A percentile compares a stretch with the other conserved stretches of the same genome.
phyloP scores from a whole-genome alignment of 306 rosid species.

The Corylus americana region DNA sequence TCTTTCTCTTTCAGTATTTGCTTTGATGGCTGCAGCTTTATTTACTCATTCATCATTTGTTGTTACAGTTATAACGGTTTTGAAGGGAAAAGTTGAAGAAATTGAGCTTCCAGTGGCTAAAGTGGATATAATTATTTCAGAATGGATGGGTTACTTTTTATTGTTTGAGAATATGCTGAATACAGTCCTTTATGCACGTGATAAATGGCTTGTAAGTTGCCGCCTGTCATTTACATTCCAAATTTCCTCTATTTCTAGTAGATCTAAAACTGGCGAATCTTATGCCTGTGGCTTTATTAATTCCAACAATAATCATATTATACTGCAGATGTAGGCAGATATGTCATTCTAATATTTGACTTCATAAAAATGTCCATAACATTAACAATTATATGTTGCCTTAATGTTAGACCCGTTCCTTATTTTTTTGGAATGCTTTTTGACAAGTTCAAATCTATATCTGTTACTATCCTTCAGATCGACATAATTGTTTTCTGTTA shows the following conservation, averaged over 20 bases:
- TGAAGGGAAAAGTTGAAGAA: constrained; percentile 97
- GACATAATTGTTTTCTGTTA: neutral
- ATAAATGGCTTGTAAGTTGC: constrained; percentile 94
- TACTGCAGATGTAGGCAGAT: neutral
- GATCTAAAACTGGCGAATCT: neutral
- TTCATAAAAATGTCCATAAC: neutral
- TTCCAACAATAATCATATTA: neutral
- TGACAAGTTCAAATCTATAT: neutral
- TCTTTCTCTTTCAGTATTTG: neutral
- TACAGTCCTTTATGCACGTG: constrained; percentile 93
- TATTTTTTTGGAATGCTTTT: neutral
- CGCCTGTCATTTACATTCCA: neutral
- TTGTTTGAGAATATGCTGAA: constrained; percentile 96
- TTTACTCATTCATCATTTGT: constrained; percentile 17
- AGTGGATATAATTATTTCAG: constrained; percentile 96
- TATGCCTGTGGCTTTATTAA: neutral
- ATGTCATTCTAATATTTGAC: neutral
- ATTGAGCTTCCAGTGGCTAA: constrained; percentile 85
- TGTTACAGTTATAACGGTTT: constrained; percentile 77
- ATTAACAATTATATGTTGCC: neutral
- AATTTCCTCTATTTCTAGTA: neutral
- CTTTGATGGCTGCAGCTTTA: constrained; percentile 5
- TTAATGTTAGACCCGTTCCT: neutral
- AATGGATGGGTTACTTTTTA: constrained; percentile 99
- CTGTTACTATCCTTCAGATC: neutral